Evolutionary conservation across 73 alveolate genomes (phyloP).

Genomic region (Paramecium sexaurelia): DNA sequence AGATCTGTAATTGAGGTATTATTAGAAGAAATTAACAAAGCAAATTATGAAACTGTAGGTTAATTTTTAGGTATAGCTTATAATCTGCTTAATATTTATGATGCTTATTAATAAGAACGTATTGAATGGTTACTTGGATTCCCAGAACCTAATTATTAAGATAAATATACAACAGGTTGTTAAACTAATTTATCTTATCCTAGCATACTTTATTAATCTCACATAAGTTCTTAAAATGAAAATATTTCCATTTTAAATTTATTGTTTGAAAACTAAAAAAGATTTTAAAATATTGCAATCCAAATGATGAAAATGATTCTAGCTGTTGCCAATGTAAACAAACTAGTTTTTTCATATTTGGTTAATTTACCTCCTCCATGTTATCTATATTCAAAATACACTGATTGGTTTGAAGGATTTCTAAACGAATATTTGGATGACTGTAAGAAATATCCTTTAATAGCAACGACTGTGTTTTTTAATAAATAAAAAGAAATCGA

Average conservation of each 20-base stretch:
- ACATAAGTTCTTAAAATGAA: not conserved
- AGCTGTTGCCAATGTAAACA: not conserved
- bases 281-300: not conserved
- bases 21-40: not conserved
- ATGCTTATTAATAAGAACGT: not conserved
- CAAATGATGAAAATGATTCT: not conserved
- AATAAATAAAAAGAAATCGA: slow-evolving; percentile 12
- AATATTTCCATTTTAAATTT: not conserved
- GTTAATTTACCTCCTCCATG: slow-evolving; percentile 56
- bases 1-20: not conserved
- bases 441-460: not conserved
- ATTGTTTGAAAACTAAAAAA: slow-evolving; percentile 7
- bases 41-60: slow-evolving; percentile 12
- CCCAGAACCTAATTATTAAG: not conserved
- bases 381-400: slow-evolving; percentile 54
- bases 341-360: not conserved
- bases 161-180: not conserved
- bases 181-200: not conserved
- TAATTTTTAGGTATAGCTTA: not conserved
- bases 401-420: slow-evolving; percentile 56
- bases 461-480: not conserved
- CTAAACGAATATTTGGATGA: slow-evolving; percentile 5
- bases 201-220: not conserved
- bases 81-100: not conserved
- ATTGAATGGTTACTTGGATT: slow-evolving; percentile 55